Evolutionary conservation across 257 asterid genomes (phyloP), one percentile per base, ranked within the genome.

Genomic region (Solanum pimpinellifolium): DNA sequence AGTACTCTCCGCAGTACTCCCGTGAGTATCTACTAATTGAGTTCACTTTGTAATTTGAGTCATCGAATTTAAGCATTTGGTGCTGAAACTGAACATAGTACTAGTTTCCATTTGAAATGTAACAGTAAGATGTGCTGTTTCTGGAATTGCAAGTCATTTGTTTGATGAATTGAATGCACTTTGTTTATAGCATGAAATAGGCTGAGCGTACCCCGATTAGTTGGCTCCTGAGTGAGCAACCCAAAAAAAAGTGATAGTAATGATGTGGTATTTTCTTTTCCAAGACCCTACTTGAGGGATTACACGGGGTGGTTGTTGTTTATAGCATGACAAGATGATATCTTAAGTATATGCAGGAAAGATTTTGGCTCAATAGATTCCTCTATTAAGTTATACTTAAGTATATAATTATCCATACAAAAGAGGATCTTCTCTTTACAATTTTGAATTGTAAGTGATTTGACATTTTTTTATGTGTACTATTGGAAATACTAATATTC

Each of bases 1-100:
- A 7, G 91, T 93, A 85, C 91, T 88, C 83, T 91, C 98, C 6
- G 94, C 94, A 10, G 90, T 93, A 86, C 93, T 94, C 84, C 96
- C 98, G 98, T 97, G 88, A 94, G 98, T 94, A 86, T 35, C 41
- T 23, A 47, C 35, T 33, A 18, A 31, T 81, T 49, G 27, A 49
- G 65, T 42, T 9, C 39, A 46, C 14, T 46, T 27, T 78, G 42
- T 16, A 27, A 46, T 9, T 13, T 25, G 62, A 2, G 62, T 44
- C 39, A 44, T 77, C 83, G 49, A 77, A n/a, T 76, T 76, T 70
- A 75, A 65, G 4, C 72, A 65, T 65, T 65, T 65, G 33, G 16
- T 65, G 72, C 72, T 65, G 72, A n/a, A 62, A 44, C 0, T 42
- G 15, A 77, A 25, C n/a, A 7, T 0, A n/a, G 39, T 77, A 0